phyloP scores from a whole-genome alignment of 2,329 filamentous ascomycete species.

The Penicillium concentricum region DNA sequence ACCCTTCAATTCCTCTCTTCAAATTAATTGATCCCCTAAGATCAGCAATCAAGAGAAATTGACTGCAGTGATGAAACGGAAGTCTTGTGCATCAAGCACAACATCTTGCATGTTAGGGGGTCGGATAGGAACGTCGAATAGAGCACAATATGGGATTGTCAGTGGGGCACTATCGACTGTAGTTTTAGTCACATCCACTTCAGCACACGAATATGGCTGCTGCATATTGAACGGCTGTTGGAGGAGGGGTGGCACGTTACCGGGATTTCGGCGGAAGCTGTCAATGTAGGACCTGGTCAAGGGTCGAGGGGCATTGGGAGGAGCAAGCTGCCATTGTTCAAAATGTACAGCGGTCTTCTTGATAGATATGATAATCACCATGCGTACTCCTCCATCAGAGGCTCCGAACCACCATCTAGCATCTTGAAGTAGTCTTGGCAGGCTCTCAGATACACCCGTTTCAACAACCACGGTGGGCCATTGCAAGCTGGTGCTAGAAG shows the following conservation, averaged over 20 bases:
- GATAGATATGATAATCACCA: slow-evolving; percentile 1
- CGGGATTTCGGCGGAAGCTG: background rate
- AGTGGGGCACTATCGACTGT: background rate
- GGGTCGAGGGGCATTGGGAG: background rate
- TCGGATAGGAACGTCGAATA: background rate
- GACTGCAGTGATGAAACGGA: background rate
- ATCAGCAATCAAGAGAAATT: background rate
- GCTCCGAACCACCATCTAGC: slow-evolving; percentile 4
- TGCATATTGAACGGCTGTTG: background rate
- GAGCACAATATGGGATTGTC: background rate
- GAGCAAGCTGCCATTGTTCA: slow-evolving; percentile 3
- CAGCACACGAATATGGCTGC: background rate
- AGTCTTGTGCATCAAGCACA: background rate
- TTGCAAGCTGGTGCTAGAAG: background rate
- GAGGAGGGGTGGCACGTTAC: background rate
- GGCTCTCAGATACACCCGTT: slow-evolving; percentile 6
- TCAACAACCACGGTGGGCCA: slow-evolving; percentile 7
- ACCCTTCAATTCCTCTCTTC: background rate
- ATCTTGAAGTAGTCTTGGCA: background rate
- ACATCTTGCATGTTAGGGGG: background rate
- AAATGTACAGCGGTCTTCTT: background rate
- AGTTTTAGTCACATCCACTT: background rate
- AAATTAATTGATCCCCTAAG: background rate
- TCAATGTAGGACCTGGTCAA: background rate
- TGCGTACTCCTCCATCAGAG: slow-evolving; percentile 2